These are phyloP conservation scores for Canariomyces notabilis DNA, from an alignment of 2,329 filamentous ascomycete species.

Conservation along the genomic window DNA sequence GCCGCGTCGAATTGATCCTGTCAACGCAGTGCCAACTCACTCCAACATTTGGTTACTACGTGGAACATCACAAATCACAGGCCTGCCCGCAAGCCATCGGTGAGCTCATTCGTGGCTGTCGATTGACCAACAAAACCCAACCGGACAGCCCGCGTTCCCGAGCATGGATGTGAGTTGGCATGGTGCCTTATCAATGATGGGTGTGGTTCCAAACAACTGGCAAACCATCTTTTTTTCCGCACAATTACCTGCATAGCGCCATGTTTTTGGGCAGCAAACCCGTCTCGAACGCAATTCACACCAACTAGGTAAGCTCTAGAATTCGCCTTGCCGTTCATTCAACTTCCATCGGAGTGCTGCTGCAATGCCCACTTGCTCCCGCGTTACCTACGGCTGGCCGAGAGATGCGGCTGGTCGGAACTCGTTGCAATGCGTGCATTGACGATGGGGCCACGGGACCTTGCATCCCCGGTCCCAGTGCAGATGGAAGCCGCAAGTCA, in stretches of 20 bases:
- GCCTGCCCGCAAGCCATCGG: constrained; percentile 10
- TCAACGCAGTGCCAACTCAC: constrained; percentile 26
- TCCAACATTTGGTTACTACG: constrained; percentile 11
- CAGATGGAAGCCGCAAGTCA: no score
- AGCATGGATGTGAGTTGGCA: constrained; percentile 18
- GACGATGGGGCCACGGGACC: constrained; percentile 14
- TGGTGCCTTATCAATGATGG: constrained; percentile 9
- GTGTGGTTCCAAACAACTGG: no score
- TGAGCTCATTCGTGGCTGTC: constrained; percentile 15
- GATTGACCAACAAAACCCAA: constrained; percentile 9
- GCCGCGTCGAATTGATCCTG: constrained; percentile 14
- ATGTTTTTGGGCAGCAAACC: constrained; percentile 15
- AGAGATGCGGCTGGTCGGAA: constrained; percentile 7
- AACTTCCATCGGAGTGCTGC: no score
- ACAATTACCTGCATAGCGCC: constrained; percentile 9
- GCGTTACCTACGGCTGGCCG: no score
- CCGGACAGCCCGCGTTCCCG: not conserved
- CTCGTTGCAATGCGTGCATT: constrained; percentile 16
- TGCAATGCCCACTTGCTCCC: no score
- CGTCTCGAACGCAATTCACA: constrained; percentile 18
- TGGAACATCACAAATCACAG: constrained; percentile 17
- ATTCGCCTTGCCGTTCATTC: no score
- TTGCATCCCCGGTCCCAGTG: constrained; percentile 14
- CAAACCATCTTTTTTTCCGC: no score
- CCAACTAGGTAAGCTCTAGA: constrained; percentile 14